These are phyloP conservation scores for Yamadazyma aaseri DNA, from an alignment of 1,139 yeast genomes.

Conservation along the genomic window DNA sequence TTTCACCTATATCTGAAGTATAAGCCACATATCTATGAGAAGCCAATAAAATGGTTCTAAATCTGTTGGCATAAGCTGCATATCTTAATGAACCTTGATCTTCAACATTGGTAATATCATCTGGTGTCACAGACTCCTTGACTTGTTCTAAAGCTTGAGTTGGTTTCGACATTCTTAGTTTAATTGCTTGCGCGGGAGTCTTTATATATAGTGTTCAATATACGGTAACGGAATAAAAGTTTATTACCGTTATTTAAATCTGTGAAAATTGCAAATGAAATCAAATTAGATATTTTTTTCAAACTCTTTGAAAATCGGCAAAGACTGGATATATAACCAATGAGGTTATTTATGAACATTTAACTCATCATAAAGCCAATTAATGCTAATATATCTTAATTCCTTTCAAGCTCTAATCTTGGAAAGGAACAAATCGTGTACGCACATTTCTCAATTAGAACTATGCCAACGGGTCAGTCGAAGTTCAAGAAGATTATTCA, in stretches of 20 bases:
- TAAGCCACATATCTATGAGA: slow-evolving; percentile 86
- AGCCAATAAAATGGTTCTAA: slow-evolving; percentile 67
- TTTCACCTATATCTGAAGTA: slow-evolving; percentile 85
- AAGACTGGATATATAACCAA: too few species aligned
- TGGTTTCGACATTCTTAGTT: slow-evolving; percentile 1
- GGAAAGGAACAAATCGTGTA: not conserved
- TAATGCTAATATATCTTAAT: too few species aligned
- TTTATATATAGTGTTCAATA: too few species aligned
- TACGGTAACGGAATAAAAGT: too few species aligned
- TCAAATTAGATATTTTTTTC: too few species aligned
- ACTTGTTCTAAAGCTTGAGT: slow-evolving; percentile 4
- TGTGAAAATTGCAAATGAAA: too few species aligned
- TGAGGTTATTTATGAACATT: too few species aligned
- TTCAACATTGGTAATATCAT: slow-evolving; percentile 4
- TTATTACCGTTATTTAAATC: too few species aligned
- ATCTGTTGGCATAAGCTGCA: slow-evolving; percentile 78
- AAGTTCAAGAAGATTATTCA: slow-evolving; percentile 21
- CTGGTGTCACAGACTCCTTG: slow-evolving; percentile 18
- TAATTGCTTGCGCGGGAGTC: too few species aligned
- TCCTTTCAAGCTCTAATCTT: too few species aligned
- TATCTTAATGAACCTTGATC: slow-evolving; percentile 51
- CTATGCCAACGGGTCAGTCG: slow-evolving; percentile 10
- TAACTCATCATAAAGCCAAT: too few species aligned
- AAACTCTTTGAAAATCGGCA: too few species aligned
- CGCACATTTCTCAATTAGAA: not conserved